These are phyloP conservation scores for Neospermospora avenae DNA, from an alignment of 2,329 filamentous ascomycete species.

Conservation along the genomic window DNA sequence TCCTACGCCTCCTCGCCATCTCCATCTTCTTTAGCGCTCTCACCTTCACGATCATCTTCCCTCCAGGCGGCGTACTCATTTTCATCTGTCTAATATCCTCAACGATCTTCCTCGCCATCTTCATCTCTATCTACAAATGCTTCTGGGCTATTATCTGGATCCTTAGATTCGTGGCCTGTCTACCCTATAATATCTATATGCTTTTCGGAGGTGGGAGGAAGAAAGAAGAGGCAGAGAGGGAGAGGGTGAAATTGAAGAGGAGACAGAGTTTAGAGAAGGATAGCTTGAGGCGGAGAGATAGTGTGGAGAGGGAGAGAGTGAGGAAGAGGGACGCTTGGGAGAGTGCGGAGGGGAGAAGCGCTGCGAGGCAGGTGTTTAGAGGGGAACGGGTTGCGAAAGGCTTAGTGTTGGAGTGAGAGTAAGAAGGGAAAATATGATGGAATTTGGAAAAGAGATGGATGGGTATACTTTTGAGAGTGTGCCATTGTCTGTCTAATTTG, in stretches of 20 bases:
- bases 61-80: background rate
- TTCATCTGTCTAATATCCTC: background rate
- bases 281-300: background rate
- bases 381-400: background rate
- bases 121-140: too few relatives aligned
- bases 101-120: background rate
- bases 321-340: background rate
- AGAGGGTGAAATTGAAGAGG: background rate
- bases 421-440: background rate
- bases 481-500: too few relatives aligned
- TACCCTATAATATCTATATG: background rate
- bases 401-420: background rate
- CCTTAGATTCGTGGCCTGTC: background rate
- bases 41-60: background rate
- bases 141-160: background rate
- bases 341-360: background rate
- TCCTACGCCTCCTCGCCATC: background rate
- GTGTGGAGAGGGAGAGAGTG: background rate
- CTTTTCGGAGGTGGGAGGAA: background rate
- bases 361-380: background rate
- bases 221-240: background rate
- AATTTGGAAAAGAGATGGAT: background rate
- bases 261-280: background rate
- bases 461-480: too few relatives aligned
- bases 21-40: background rate